A percentile compares a stretch with the other conserved stretches of the same genome.
phyloP scores from a whole-genome alignment of 495 filamentous ascomycete species.

The Penicillium lagena region DNA sequence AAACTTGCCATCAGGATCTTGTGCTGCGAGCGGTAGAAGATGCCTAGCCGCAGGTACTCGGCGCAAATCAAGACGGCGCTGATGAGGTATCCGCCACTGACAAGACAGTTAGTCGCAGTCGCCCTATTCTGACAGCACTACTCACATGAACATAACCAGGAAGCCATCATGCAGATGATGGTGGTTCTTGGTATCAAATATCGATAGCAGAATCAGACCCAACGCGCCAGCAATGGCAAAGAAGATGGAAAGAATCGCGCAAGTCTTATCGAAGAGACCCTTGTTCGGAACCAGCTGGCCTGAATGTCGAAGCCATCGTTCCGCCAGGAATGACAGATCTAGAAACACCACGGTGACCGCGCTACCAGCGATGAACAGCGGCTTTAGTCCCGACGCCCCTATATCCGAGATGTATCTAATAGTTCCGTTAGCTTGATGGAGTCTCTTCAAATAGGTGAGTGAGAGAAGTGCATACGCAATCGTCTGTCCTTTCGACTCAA shows the following conservation, averaged over 20 bases:
- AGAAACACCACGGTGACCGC: constrained; percentile 75
- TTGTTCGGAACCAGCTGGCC: constrained; percentile 69
- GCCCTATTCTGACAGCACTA: neutral
- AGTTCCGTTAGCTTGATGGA: neutral
- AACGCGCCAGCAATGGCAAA: constrained; percentile 69
- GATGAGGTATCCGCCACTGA: constrained; percentile 53
- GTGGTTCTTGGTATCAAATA: constrained; percentile 75
- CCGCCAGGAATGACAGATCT: constrained; percentile 71
- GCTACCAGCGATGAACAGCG: constrained; percentile 80
- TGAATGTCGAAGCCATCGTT: constrained; percentile 75
- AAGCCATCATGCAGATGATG: constrained; percentile 66
- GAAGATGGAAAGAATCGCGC: constrained; percentile 62
- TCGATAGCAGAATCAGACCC: constrained; percentile 72
- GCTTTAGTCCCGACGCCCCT: constrained; percentile 67
- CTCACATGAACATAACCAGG: constrained; percentile 75
- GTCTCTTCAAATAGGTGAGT: neutral
- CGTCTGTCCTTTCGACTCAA: constrained; percentile 56
- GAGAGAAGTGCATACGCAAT: constrained; percentile 58
- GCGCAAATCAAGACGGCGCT: constrained; percentile 79
- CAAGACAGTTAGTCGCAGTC: constrained; percentile 1
- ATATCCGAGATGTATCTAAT: constrained; percentile 67
- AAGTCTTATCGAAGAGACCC: constrained; percentile 57
- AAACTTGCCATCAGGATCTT: constrained; percentile 69
- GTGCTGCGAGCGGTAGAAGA: constrained; percentile 62
- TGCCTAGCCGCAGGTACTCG: constrained; percentile 81